Conservation (phyloP, 2,329 filamentous ascomycete genomes). For the Aureobasidium melanogenum region DNA sequence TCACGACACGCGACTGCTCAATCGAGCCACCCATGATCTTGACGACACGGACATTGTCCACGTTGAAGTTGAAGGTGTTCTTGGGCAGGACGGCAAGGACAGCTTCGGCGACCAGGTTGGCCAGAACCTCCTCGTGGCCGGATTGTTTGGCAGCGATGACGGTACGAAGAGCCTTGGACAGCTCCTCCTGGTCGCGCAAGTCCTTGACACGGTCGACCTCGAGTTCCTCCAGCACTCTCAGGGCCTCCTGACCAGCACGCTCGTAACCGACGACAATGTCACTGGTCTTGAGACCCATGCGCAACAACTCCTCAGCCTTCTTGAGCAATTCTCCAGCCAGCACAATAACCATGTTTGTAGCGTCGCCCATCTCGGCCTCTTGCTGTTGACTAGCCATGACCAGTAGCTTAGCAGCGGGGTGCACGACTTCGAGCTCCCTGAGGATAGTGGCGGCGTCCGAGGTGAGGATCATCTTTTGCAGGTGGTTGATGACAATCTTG, state of each 20-base stretch:
- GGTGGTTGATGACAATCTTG: slow-evolving; percentile 99
- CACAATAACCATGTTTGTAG: slow-evolving; percentile 93
- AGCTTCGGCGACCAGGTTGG: slow-evolving; percentile 75
- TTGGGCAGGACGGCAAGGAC: slow-evolving; percentile 85
- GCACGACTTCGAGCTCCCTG: slow-evolving; percentile 93
- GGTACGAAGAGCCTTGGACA: slow-evolving; percentile 90
- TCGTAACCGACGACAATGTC: slow-evolving; percentile 96
- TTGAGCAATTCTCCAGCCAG: slow-evolving; percentile 89
- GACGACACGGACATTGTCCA: slow-evolving; percentile 96
- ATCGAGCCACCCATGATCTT: slow-evolving; percentile 99
- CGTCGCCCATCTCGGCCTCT: slow-evolving; percentile 98
- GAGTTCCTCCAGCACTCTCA: slow-evolving; percentile 78
- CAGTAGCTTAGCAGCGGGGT: slow-evolving; percentile 92
- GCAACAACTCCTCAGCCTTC: slow-evolving; percentile 92
- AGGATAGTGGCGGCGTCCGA: slow-evolving; percentile 97
- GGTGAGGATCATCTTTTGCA: slow-evolving; percentile 99
- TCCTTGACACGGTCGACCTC: slow-evolving; percentile 85
- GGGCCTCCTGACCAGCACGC: slow-evolving; percentile 80
- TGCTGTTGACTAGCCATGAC: slow-evolving; percentile 99
- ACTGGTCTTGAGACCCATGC: slow-evolving; percentile 96
- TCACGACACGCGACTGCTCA: slow-evolving; percentile 88
- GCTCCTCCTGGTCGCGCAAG: slow-evolving; percentile 67
- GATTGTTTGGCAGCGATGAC: slow-evolving; percentile 96
- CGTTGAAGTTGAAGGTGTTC: slow-evolving; percentile 93
- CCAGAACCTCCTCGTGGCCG: slow-evolving; percentile 82